Percentiles rank a stretch among this genome's conserved stretches.
Evolutionary conservation across 108 stramenopile genomes (phyloP).

Genomic region (Epithemia pelagica): DNA sequence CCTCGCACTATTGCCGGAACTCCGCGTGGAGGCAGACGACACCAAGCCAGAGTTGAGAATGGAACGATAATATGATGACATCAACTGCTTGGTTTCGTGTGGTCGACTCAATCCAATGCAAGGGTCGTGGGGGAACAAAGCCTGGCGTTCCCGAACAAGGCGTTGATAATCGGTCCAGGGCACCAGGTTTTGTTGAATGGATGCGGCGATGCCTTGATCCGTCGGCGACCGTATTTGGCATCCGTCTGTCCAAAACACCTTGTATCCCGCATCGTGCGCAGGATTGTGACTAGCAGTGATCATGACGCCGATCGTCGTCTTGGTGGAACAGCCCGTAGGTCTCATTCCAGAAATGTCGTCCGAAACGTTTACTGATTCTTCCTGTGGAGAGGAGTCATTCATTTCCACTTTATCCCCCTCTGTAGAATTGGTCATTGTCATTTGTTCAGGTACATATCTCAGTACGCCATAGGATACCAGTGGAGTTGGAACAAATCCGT

Average conservation of each 20-base stretch:
- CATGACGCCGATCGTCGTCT: slow-evolving; percentile 90
- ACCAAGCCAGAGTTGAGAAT: slow-evolving; percentile 56
- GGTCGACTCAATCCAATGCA: slow-evolving; percentile 38
- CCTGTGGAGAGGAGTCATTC: no score
- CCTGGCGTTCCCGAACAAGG: slow-evolving; percentile 21
- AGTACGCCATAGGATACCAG: slow-evolving; percentile 72
- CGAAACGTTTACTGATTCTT: no score
- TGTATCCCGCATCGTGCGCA: slow-evolving; percentile 92
- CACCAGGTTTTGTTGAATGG: slow-evolving; percentile 72
- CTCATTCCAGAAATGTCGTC: no score
- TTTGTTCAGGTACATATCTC: slow-evolving; percentile 5
- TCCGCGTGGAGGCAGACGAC: slow-evolving; percentile 11
- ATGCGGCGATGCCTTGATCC: slow-evolving; percentile 79
- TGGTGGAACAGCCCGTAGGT: not conserved
- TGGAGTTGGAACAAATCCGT: slow-evolving; percentile 85
- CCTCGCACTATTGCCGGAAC: not conserved
- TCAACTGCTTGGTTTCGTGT: slow-evolving; percentile 22
- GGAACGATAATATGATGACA: slow-evolving; percentile 52
- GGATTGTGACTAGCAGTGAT: slow-evolving; percentile 99
- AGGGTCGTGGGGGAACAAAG: slow-evolving; percentile 26
- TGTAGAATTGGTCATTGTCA: not conserved
- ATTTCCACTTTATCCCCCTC: not conserved
- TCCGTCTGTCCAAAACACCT: slow-evolving; percentile 94
- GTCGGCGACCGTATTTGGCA: slow-evolving; percentile 93
- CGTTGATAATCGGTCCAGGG: slow-evolving; percentile 84